phyloP scores from a whole-genome alignment of 2,329 filamentous ascomycete species.

The Aspergillus udagawae region DNA sequence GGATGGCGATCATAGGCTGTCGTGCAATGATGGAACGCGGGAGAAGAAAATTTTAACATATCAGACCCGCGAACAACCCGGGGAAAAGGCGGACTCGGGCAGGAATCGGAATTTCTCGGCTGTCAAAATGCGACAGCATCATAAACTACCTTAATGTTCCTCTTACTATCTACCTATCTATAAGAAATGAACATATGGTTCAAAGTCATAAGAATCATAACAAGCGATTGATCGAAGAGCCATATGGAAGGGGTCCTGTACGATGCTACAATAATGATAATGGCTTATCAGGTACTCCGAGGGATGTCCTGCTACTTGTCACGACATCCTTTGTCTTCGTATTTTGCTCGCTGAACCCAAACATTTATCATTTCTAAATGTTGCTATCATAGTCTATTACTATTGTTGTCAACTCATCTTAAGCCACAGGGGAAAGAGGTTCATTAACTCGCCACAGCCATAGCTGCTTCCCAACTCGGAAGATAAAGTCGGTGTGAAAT shows the following conservation, averaged over 20 bases:
- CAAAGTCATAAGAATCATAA: neutral
- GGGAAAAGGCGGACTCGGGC: slow-evolving; percentile 8
- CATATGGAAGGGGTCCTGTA: neutral
- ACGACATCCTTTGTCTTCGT: neutral
- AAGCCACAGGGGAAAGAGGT: neutral
- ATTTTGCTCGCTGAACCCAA: neutral
- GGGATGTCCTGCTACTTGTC: neutral
- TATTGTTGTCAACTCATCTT: no score
- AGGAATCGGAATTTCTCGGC: slow-evolving; percentile 24
- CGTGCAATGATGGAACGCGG: slow-evolving; percentile 7
- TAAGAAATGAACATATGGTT: neutral
- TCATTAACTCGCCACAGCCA: neutral
- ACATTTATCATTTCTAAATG: neutral
- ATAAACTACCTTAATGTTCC: neutral
- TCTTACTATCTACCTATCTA: neutral
- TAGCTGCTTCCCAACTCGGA: neutral
- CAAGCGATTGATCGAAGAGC: no score
- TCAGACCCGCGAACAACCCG: neutral
- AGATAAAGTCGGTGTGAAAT: neutral
- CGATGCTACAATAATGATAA: neutral
- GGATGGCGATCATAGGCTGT: slow-evolving; percentile 10
- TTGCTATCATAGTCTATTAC: neutral
- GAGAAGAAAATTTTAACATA: slow-evolving; percentile 14
- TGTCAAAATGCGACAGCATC: neutral
- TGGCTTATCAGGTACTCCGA: neutral